Evolutionary conservation across 2,329 filamentous ascomycete genomes (phyloP), one percentile per base, ranked within the genome.

Genomic region (Calcarisporium arbuscula): DNA sequence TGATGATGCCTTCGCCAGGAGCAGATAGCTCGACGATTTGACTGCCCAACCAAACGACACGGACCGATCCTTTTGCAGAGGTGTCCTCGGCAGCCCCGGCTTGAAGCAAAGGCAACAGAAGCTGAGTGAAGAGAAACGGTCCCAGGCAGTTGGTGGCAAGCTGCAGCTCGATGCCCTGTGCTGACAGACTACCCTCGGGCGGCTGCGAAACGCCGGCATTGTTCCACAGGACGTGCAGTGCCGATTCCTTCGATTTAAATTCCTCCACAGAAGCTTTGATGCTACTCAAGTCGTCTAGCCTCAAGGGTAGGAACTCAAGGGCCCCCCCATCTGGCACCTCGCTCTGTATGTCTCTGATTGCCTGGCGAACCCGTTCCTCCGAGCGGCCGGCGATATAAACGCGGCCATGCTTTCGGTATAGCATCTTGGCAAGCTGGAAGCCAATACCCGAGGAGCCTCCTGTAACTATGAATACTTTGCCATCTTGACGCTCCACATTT

Each of bases 341-440:
- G 8, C 46, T 33, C 30, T 60, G 51, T 40, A 73, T 64, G 11
- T 50, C 38, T 5, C 49, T 44, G 27, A 75, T 67, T 19, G 67
- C 65, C 1, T 47, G 34, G 5, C 54, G 50, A 19, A 57, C 64
- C 40, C 66, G 66, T 8, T 56, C 48, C 17, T 53, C 42, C 5
- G 57, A 63, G 23, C 71, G 65, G 2, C 62, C 63, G 4, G 68
- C 67, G 22, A 74, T 50, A 48, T 74, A 76, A 18, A 77, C 64
- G 5, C 57, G 72, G 23, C 56, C 70, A 36, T 70, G 65, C 18
- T 60, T 62, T 5, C 53, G 48, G 49, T 76, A 77, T 12, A 78
- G 57, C 5, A 75, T 65, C 19, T 60, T 60, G 32, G 54, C 56
- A n/a, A 75, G 56, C 41, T 73, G 67, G 26, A 63, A 60, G 15